These are phyloP conservation scores for Brettanomyces anomalus DNA, from an alignment of 805 yeast species.

Conservation along the genomic window DNA sequence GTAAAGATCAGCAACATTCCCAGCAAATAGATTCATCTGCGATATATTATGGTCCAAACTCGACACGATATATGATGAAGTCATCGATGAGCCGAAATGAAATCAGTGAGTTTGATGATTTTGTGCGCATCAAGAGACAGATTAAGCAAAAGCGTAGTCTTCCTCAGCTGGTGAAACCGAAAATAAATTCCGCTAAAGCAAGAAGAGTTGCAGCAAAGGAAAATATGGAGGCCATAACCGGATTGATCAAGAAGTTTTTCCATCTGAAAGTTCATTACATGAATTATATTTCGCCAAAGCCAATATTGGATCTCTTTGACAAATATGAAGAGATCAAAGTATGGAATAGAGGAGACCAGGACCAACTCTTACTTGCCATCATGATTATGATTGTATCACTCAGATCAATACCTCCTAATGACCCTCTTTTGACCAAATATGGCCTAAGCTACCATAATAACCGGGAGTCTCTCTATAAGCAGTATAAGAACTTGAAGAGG, in stretches of 20 bases:
- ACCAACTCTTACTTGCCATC: conserved; percentile 29
- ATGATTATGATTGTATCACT: conserved; percentile 36
- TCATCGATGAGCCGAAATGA: conserved; percentile 20
- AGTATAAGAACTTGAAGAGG: conserved; percentile 35
- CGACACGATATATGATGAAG: conserved; percentile 38
- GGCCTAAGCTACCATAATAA: conserved; percentile 15
- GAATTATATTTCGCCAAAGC: conserved; percentile 29
- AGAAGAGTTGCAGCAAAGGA: conserved; percentile 10
- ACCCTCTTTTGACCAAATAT: conserved; percentile 16
- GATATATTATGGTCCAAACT: conserved; percentile 43
- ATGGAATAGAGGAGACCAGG: conserved; percentile 43
- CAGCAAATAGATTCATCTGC: conserved; percentile 18
- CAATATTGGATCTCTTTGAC: conserved; percentile 29
- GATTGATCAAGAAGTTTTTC: conserved; percentile 34
- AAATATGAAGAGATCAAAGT: conserved; percentile 25
- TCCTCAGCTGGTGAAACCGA: conserved; percentile 12
- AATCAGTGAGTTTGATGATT: conserved; percentile 19
- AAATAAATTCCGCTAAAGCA: conserved; percentile 1
- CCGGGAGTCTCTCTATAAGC: conserved; percentile 27
- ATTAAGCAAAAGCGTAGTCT: conserved; percentile 22
- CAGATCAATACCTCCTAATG: conserved; percentile 23
- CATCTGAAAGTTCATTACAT: conserved; percentile 30
- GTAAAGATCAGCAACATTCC: background rate
- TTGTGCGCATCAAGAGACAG: conserved; percentile 21
- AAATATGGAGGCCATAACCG: conserved; percentile 27